A percentile compares a stretch with the other conserved stretches of the same genome.
Evolutionary conservation across 2,329 filamentous ascomycete species (phyloP).

Genomic region (Alternaria arbusti): DNA sequence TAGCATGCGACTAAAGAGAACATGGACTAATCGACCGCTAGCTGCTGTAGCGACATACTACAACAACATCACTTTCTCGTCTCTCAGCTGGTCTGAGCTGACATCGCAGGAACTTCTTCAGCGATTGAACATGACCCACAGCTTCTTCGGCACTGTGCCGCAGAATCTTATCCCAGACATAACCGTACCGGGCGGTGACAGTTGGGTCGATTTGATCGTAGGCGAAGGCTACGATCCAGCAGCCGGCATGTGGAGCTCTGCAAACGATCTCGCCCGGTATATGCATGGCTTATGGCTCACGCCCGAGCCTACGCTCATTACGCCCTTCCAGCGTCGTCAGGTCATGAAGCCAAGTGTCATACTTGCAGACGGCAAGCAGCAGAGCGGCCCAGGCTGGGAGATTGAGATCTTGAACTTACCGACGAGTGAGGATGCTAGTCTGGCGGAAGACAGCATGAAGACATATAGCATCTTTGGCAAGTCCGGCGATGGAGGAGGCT

Average conservation of each 20-base stretch:
- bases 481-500: conserved; percentile 42
- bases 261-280: conserved; percentile 37
- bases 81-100: conserved; percentile 32
- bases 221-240: conserved; percentile 40
- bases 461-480: conserved; percentile 40
- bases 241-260: conserved; percentile 42
- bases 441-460: conserved; percentile 14
- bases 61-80: conserved; percentile 23
- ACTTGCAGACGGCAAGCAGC: conserved; percentile 35
- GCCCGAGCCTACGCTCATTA: conserved; percentile 30
- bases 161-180: conserved; percentile 22
- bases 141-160: conserved; percentile 33
- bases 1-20: not conserved
- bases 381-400: conserved; percentile 40
- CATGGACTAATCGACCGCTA: not conserved
- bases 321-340: conserved; percentile 30
- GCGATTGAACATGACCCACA: conserved; percentile 36
- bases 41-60: conserved; percentile 33
- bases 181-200: conserved; percentile 33
- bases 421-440: conserved; percentile 12
- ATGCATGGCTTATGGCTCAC: conserved; percentile 35
- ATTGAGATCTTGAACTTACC: conserved; percentile 26
- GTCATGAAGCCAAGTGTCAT: conserved; percentile 28
- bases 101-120: conserved; percentile 24
- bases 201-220: conserved; percentile 36